Evolutionary conservation across 768 basidiomycete species (phyloP).

Genomic region (Macrolepiota dolichaula): DNA sequence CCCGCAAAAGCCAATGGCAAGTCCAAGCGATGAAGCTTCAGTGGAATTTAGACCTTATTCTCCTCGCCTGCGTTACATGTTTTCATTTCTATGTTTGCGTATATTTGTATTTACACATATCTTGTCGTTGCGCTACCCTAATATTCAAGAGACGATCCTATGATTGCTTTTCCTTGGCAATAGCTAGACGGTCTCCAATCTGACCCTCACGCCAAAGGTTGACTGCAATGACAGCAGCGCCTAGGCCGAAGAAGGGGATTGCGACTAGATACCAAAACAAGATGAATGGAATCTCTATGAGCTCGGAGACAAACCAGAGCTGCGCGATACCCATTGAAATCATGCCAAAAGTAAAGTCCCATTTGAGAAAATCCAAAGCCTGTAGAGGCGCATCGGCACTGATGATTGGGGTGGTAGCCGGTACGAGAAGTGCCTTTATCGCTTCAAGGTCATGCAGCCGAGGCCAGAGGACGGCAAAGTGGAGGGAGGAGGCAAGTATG

Average conservation of each 20-base stretch:
- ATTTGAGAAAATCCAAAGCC: constrained; percentile 44
- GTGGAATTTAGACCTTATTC: not conserved
- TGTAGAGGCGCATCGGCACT: constrained; percentile 23
- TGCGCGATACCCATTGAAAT: constrained; percentile 39
- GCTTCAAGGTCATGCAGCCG: constrained; percentile 25
- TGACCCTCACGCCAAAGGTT: constrained; percentile 47
- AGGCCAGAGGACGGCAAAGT: constrained; percentile 38
- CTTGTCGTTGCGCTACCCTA: constrained; percentile 6
- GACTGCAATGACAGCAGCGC: constrained; percentile 46
- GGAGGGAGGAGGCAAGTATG: constrained; percentile 38
- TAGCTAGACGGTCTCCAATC: constrained; percentile 5
- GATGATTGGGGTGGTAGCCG: constrained; percentile 27
- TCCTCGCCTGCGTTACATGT: not conserved
- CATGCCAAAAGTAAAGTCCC: constrained; percentile 42
- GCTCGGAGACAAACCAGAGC: constrained; percentile 43
- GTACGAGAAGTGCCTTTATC: constrained; percentile 32
- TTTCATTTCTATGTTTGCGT: constrained; percentile 11
- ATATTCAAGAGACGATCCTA: not conserved
- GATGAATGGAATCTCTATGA: constrained; percentile 28
- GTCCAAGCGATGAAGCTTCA: constrained; percentile 26
- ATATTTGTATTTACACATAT: constrained; percentile 9
- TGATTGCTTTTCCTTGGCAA: constrained; percentile 5
- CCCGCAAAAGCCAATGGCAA: constrained; percentile 44
- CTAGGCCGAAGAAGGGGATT: constrained; percentile 42
- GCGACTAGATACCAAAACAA: constrained; percentile 41